Conservation (phyloP, 176 grass and related monocot species). For the Secale cereale region DNA sequence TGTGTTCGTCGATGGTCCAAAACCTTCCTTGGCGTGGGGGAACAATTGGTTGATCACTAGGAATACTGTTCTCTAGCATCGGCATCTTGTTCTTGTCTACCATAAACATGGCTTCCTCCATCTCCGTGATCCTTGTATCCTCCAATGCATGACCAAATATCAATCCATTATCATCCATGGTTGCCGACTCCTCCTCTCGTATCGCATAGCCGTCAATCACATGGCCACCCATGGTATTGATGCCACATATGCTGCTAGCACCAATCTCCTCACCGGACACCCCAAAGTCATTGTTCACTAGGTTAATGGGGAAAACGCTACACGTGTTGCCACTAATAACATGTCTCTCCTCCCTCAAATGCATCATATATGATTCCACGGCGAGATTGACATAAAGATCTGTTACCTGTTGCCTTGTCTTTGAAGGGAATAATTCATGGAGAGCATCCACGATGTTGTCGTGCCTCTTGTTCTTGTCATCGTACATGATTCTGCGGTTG, state of each 20-base stretch:
- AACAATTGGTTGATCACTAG: neutral
- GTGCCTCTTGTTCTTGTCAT: neutral
- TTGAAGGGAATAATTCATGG: constrained; percentile 7
- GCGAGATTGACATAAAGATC: constrained; percentile 18
- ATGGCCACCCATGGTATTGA: neutral
- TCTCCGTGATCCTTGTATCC: too few species aligned
- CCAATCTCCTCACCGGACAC: neutral
- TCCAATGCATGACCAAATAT: neutral
- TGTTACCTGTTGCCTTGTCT: constrained; percentile 13
- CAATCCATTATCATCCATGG: neutral
- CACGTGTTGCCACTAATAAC: too few species aligned
- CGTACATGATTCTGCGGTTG: too few species aligned
- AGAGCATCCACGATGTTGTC: neutral
- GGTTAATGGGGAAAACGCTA: neutral
- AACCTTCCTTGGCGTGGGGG: neutral
- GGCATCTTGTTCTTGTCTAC: neutral
- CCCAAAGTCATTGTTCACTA: neutral
- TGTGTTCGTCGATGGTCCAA: constrained; percentile 36
- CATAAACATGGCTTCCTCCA: neutral
- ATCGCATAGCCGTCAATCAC: neutral
- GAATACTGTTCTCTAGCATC: neutral
- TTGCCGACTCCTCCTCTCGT: neutral
- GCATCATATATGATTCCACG: neutral
- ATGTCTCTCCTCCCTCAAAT: neutral
- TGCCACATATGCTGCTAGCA: neutral